Conservation (phyloP, 2,329 filamentous ascomycete genomes). For the Pseudogymnoascus sp. region DNA sequence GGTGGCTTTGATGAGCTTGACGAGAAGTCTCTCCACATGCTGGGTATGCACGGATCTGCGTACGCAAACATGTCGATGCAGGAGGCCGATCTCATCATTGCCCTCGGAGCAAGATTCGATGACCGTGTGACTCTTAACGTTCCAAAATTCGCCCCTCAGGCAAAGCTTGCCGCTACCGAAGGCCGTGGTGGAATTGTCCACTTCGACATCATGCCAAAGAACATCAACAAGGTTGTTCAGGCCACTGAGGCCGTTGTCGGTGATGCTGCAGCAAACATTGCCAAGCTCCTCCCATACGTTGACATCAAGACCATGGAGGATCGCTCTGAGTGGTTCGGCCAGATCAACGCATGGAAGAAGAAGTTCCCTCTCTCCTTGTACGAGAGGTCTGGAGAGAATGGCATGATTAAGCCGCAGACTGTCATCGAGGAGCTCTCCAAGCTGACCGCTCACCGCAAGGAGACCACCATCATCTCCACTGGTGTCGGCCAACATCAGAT, state of each 20-base stretch:
- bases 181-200: conserved; percentile 90
- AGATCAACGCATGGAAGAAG: conserved; percentile 86
- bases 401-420: conserved; percentile 88
- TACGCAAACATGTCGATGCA: conserved; percentile 99
- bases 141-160: conserved; percentile 80
- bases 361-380: conserved; percentile 82
- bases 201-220: conserved; percentile 99
- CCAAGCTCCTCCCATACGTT: conserved; percentile 66
- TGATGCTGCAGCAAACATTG: conserved; percentile 76
- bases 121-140: conserved; percentile 85
- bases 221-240: conserved; percentile 99
- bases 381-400: conserved; percentile 68
- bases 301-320: conserved; percentile 55
- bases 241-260: conserved; percentile 93
- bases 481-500: conserved; percentile 98
- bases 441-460: conserved; percentile 71
- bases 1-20: conserved; percentile 91
- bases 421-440: conserved; percentile 87
- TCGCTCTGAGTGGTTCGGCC: conserved; percentile 77
- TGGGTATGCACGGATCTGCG: conserved; percentile 95
- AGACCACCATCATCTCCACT: conserved; percentile 81
- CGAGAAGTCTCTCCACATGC: conserved; percentile 92
- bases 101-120: conserved; percentile 88
- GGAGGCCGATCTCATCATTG: conserved; percentile 91
- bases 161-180: conserved; percentile 77